Evolutionary conservation across 2,329 filamentous ascomycete species (phyloP).

Genomic region (Cadophora sp.): DNA sequence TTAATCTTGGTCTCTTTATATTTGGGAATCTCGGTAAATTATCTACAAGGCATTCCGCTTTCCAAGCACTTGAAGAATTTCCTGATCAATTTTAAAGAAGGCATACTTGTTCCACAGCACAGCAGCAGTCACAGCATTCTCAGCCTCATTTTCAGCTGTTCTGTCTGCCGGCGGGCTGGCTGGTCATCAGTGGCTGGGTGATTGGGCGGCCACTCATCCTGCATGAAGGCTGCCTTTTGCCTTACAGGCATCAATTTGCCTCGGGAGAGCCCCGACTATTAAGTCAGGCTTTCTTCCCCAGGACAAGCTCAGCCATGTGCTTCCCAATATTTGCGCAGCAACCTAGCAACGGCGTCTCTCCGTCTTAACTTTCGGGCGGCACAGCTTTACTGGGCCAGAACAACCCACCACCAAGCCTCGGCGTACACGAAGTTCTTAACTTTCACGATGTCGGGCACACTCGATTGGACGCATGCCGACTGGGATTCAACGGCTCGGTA

Average conservation of each 20-base stretch:
- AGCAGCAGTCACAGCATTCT: not conserved
- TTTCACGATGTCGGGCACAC: not conserved
- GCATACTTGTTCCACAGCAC: too few species aligned
- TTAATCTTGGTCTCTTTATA: too few species aligned
- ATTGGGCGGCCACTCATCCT: not conserved
- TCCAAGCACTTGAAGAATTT: too few species aligned
- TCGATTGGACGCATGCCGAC: not conserved
- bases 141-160: not conserved
- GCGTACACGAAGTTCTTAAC: not conserved
- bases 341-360: not conserved
- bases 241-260: not conserved
- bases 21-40: too few species aligned
- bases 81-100: too few species aligned
- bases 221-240: not conserved
- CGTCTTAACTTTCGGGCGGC: not conserved
- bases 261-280: not conserved
- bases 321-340: not conserved
- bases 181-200: not conserved
- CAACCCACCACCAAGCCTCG: not conserved
- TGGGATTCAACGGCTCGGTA: not conserved
- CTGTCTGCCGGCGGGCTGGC: not conserved
- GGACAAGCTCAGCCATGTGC: not conserved
- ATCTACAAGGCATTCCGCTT: too few species aligned
- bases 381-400: not conserved
- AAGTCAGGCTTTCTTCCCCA: conserved; percentile 1